Evolutionary conservation across 148 eudicot species (phyloP), one percentile per base, ranked within the genome.

Genomic region (Camellia japonica): DNA sequence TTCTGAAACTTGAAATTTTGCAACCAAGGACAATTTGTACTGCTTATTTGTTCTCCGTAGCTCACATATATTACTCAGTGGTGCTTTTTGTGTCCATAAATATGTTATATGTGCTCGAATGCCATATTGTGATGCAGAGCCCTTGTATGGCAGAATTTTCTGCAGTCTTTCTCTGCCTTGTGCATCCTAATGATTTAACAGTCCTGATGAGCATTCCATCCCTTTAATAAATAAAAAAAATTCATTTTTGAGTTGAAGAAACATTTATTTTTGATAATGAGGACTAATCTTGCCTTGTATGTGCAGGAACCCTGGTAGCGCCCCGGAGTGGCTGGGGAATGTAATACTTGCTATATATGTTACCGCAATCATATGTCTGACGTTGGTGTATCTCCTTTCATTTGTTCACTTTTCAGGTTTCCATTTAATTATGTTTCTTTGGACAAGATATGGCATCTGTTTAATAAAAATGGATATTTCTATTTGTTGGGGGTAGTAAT

Each of bases 371-470:
- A 83, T 93, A 68, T 96, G 98, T 83, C 87, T 96, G 87, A 90
- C 90, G 46, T 60, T 96, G 93, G 97, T 93, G 85, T 91, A 93
- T 92, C 88, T 93, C 77, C 88, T 96, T 79, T 96, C 99, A 7
- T 96, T 91, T 81, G 78, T 96, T 75, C 99, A 96, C 85, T 89
- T 88, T 74, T 96, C 99, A 96, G 99, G 99, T 95, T 73, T 81
- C 72, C 59, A 42, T 79, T 78, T 71, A 54, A 74, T 76, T 75
- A 15, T 44, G 30, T 54, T 64, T 41, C 77, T 78, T 44, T 60
- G 52, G 43, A 58, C 12, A 38, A 30, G 52, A 30, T 61, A 68
- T 47, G 38, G 13, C 44, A 42, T 66, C 59, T 23, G 15, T 44
- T 18, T 20, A 52, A 4, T 43, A 0, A 69, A 9, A 47, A 70